These are phyloP conservation scores for Stylosanthes scabra DNA, from an alignment of 331 rosid genomes.

Conservation along the genomic window DNA sequence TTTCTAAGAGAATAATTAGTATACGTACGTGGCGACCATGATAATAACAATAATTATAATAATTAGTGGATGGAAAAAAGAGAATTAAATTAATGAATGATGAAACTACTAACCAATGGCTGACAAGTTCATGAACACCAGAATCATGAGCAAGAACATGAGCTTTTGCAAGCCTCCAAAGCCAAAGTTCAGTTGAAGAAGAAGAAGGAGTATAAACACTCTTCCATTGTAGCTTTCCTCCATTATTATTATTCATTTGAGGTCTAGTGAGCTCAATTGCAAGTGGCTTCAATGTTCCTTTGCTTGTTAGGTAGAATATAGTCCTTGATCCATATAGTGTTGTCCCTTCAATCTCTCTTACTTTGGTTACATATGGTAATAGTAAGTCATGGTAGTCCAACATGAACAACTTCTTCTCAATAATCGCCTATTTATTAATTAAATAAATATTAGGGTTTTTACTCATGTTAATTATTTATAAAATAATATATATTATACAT, in stretches of 20 bases:
- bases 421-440: conserved; percentile 57
- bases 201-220: no score
- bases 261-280: conserved; percentile 57
- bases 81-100: no score
- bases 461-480: neutral
- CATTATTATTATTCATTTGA: no score
- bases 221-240: no score
- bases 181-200: no score
- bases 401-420: conserved; percentile 60
- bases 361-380: conserved; percentile 59
- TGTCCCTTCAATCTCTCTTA: conserved; percentile 40
- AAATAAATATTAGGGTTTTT: neutral
- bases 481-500: no score
- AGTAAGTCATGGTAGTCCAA: conserved; percentile 76
- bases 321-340: conserved; percentile 74
- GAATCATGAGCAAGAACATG: conserved; percentile 76
- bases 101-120: conserved; percentile 93
- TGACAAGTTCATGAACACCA: conserved; percentile 75
- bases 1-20: no score
- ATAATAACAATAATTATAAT: no score
- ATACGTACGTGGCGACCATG: no score
- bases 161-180: conserved; percentile 65
- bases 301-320: conserved; percentile 59
- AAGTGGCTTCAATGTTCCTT: conserved; percentile 80
- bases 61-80: no score